Base-by-base conservation (phyloP, 768 basidiomycete species). In the Lentinula sp. region DNA sequence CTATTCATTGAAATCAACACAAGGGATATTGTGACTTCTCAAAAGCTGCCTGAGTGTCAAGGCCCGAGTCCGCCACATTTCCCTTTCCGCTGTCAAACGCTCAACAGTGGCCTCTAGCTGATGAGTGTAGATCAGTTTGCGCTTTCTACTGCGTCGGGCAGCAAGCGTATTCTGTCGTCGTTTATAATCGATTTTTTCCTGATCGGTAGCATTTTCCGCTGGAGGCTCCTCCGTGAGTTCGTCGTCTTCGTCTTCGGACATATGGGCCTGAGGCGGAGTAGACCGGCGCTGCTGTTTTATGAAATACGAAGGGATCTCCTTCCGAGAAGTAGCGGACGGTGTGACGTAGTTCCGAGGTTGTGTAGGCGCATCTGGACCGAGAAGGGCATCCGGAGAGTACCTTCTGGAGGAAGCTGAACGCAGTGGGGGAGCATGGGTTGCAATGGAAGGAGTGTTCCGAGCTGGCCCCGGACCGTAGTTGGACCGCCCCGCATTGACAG, bases 91-190 rank as follows among this genome's bases (percentile, higher is more conserved):
- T 64, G 75, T 78, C 69, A 80, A 67, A 31, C 61, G 71, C 56
- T 82, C 82, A 56, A 81, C 65, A 7, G 63, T 71, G 21, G 75
- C 71, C 73, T 86, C 83, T 60, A 89, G 70, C 63, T 80, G 78
- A 53, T 79, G 76, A 67, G 85, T 79, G 67, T 88, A 81, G 72
- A 85, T 82, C 31, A 82, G 68, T 75, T 89, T 89, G 51, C 88
- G 79, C 77, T 80, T 81, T 9, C 88, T 78, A 65, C 80, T 82
- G 11, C 86, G 78, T 0, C 88, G 79, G 6, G 88, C 88, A 0
- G 88, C 88, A 7, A 89, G 70, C n/a, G 88, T 88, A 66, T 89
- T 89, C 71, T 84, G 83, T 8, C 83, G 78, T 45, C 88, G 79
- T 76, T 89, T 89, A 21, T 77, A 77, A 69, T 83, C 84, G 67